A percentile compares a stretch with the other conserved stretches of the same genome.
These are phyloP conservation scores for Acacia crassicarpa DNA, from an alignment of 306 rosid genomes.

Conservation along the genomic window DNA sequence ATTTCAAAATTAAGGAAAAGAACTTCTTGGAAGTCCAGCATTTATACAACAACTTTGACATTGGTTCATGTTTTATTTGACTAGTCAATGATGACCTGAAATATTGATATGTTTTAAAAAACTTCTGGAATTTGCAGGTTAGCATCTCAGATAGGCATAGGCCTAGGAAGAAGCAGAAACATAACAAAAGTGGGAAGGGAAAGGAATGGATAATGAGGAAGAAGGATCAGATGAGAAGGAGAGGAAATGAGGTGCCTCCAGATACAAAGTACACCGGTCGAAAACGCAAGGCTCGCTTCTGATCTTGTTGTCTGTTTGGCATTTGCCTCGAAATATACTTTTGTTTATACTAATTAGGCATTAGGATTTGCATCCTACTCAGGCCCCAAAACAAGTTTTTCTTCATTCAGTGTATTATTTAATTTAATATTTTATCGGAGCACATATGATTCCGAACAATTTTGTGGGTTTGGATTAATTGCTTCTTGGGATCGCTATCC, in stretches of 20 bases:
- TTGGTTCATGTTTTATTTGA: not conserved
- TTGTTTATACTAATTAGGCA: too few species aligned
- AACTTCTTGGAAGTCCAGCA: not conserved
- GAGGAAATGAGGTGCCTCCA: constrained; percentile 75
- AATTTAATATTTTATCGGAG: not conserved
- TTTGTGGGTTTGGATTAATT: not conserved
- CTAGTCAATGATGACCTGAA: not conserved
- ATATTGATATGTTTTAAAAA: not conserved
- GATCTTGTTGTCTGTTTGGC: constrained; percentile 20
- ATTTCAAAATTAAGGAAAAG: not conserved
- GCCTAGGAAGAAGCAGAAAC: constrained; percentile 70
- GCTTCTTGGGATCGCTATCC: not conserved
- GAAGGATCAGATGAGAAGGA: constrained; percentile 89
- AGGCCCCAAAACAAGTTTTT: not conserved
- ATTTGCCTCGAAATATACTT: not conserved
- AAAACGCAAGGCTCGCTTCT: constrained; percentile 80
- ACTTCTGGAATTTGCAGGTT: constrained; percentile 45
- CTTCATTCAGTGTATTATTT: not conserved
- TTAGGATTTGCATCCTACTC: not conserved
- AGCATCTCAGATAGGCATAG: constrained; percentile 73
- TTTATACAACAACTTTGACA: not conserved
- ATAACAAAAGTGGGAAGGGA: constrained; percentile 62
- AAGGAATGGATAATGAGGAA: constrained; percentile 82
- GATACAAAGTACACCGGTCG: constrained; percentile 85
- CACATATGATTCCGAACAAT: not conserved